A percentile compares a stretch with the other conserved stretches of the same genome.
These are phyloP conservation scores for Globisporangium emineosum DNA, from an alignment of 352 stramenopile genomes.

Conservation along the genomic window DNA sequence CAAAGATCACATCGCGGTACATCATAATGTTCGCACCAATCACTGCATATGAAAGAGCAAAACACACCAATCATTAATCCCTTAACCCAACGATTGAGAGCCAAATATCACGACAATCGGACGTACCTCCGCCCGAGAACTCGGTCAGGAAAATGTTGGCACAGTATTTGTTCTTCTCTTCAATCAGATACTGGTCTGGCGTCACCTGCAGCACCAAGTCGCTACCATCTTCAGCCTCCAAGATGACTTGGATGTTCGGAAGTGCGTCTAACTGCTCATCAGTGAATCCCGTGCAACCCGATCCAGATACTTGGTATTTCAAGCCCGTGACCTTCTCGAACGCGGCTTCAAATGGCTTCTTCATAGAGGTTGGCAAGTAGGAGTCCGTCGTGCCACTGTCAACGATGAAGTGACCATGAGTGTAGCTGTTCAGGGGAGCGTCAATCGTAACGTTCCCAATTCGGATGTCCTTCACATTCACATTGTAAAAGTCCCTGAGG, in stretches of 20 bases:
- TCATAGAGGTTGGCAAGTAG: constrained; percentile 59
- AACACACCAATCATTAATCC: constrained; percentile 1
- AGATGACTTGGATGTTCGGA: constrained; percentile 65
- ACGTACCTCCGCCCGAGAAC: constrained; percentile 46
- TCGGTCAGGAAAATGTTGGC: constrained; percentile 68
- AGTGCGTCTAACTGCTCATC: constrained; percentile 46
- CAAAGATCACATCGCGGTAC: constrained; percentile 81
- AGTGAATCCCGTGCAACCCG: constrained; percentile 48
- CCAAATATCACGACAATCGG: background rate
- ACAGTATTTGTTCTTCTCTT: constrained; percentile 53
- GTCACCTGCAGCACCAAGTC: constrained; percentile 59
- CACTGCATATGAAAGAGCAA: constrained; percentile 26
- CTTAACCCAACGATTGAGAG: background rate
- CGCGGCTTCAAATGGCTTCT: constrained; percentile 43
- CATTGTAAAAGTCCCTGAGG: constrained; percentile 56
- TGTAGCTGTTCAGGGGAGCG: constrained; percentile 31
- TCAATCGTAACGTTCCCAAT: constrained; percentile 63
- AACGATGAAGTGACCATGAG: constrained; percentile 67
- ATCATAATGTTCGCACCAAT: constrained; percentile 86
- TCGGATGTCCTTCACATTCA: constrained; percentile 64
- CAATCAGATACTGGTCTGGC: constrained; percentile 62
- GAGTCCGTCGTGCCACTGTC: constrained; percentile 86
- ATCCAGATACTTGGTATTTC: constrained; percentile 44
- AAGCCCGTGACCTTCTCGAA: constrained; percentile 54
- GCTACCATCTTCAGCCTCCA: constrained; percentile 52